Base-by-base conservation (phyloP, 139 green algal genomes). In the Klebsormidium nitens region DNA sequence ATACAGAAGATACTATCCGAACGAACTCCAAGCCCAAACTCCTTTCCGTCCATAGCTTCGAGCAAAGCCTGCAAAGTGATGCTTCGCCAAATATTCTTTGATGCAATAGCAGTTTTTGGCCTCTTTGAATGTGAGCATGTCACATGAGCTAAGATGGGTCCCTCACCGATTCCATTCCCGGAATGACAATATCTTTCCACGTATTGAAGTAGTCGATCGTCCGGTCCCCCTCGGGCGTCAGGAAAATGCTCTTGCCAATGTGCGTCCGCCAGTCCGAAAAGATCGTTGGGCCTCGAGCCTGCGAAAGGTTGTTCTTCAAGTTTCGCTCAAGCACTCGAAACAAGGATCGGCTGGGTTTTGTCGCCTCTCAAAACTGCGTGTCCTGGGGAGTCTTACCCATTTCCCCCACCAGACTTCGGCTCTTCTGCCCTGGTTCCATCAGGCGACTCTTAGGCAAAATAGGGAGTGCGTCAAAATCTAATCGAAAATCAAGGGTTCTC, bases 111-210 rank as follows among this genome's bases (percentile, higher is more conserved):
- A n/a, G n/a, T n/a, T n/a, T n/a, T n/a, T n/a, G n/a, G n/a, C n/a
- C n/a, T n/a, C n/a, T n/a, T n/a, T n/a, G n/a, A n/a, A n/a, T n/a
- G n/a, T n/a, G n/a, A n/a, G n/a, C n/a, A n/a, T n/a, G n/a, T n/a
- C 23, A 23, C 46, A 23, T 55, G 46, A 55, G 46, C 46, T 23
- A 23, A 55, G 23, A 48, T 48, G 14, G 17, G 17, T 14, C 56
- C 28, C 59, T 67, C 39, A 60, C 63, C 38, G 36, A 11, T 59
- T 78, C 65, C 50, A 75, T 32, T 26, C 74, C 74, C 5, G 74
- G 74, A 2, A 81, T 76, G 34, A 81, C 74, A 42, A 81, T 74
- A 47, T 81, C 74, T 59, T 81, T 81, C 71, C 71, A 80, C 29
- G 74, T 81, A 71, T 81, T 66, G 48, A 78, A 81, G 58, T 76